Evolutionary conservation across 495 filamentous ascomycete species (phyloP).

Genomic region (Aspergillus sclerotiicarbonarius): DNA sequence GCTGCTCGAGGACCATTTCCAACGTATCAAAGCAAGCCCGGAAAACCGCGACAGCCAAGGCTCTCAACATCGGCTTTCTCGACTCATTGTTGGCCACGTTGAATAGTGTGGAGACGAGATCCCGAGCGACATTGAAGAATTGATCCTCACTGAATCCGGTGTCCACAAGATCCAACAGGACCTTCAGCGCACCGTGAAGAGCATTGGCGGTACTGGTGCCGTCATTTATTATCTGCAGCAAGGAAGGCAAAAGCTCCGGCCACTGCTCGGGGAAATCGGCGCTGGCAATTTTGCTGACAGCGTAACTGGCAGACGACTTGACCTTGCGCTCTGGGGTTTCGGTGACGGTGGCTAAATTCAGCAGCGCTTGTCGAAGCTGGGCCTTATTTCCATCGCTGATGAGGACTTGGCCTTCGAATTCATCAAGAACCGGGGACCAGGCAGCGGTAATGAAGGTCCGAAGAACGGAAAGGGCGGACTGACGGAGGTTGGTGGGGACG

Average conservation of each 20-base stretch:
- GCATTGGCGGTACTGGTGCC: constrained; percentile 67
- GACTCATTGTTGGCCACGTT: constrained; percentile 72
- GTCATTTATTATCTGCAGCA: constrained; percentile 70
- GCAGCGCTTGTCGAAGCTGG: constrained; percentile 63
- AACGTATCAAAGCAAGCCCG: constrained; percentile 87
- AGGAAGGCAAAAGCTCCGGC: constrained; percentile 76
- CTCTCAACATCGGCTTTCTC: constrained; percentile 71
- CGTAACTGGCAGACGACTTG: constrained; percentile 79
- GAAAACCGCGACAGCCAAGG: constrained; percentile 85
- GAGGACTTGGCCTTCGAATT: constrained; percentile 62
- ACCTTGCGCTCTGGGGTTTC: constrained; percentile 76
- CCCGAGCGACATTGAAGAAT: constrained; percentile 82
- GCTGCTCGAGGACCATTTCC: constrained; percentile 91
- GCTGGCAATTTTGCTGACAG: constrained; percentile 93
- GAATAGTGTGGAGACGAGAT: constrained; percentile 79
- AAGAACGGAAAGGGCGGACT: constrained; percentile 76
- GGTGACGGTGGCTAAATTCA: constrained; percentile 72
- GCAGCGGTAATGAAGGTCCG: constrained; percentile 75
- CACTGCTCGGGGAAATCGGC: constrained; percentile 93
- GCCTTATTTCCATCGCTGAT: constrained; percentile 66
- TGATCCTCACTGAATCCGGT: constrained; percentile 90
- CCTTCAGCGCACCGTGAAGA: constrained; percentile 83
- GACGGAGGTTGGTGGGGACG: constrained; percentile 70
- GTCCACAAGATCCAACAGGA: constrained; percentile 86
- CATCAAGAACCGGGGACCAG: constrained; percentile 71